Evolutionary conservation across 495 filamentous ascomycete genomes (phyloP).

Genomic region (Parmelia sp.): DNA sequence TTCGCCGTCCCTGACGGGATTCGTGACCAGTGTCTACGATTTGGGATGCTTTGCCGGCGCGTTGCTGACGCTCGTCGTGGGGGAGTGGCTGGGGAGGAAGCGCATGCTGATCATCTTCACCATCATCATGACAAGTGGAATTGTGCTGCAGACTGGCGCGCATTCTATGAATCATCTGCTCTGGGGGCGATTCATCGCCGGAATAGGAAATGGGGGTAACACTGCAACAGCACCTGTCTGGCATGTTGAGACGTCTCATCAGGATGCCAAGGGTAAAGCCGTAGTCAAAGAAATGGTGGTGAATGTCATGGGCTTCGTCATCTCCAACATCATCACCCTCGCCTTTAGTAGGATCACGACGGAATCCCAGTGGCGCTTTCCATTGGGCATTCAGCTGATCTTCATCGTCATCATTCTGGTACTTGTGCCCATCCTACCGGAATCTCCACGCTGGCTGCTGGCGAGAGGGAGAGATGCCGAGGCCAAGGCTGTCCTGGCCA

Average conservation of each 20-base stretch:
- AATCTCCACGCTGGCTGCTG: constrained; percentile 48
- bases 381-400: constrained; percentile 45
- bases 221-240: constrained; percentile 25
- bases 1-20: constrained; percentile 16
- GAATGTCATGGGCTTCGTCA: constrained; percentile 22
- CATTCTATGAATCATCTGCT: constrained; percentile 21
- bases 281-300: constrained; percentile 27
- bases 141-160: constrained; percentile 22
- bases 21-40: constrained; percentile 24
- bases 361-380: constrained; percentile 43
- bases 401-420: constrained; percentile 37
- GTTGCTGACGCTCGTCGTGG: constrained; percentile 20
- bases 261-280: constrained; percentile 21
- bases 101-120: constrained; percentile 23
- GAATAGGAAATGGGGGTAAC: constrained; percentile 23
- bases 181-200: constrained; percentile 22
- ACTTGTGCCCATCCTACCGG: constrained; percentile 42
- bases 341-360: constrained; percentile 25
- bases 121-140: constrained; percentile 23
- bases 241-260: constrained; percentile 23
- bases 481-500: constrained; percentile 33
- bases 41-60: constrained; percentile 24
- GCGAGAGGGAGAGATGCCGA: constrained; percentile 32
- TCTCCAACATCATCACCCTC: constrained; percentile 20
- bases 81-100: constrained; percentile 22